These are phyloP conservation scores for Dillenia turbinata DNA, from an alignment of 164 flowering plant species.

Conservation along the genomic window DNA sequence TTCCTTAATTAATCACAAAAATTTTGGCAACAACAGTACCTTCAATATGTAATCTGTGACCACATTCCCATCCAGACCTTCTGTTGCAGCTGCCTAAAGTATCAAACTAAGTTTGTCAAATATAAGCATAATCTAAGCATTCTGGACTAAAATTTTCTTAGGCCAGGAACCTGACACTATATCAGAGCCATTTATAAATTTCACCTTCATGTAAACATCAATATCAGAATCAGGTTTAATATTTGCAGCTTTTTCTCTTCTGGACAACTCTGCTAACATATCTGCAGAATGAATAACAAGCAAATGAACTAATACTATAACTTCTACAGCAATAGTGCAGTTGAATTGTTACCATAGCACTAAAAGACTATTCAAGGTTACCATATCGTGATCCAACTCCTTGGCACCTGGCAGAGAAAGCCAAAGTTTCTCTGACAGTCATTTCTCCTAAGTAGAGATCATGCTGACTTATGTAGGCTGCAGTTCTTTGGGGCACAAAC, in stretches of 20 bases:
- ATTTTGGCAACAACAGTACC: conserved; percentile 13
- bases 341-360: background rate
- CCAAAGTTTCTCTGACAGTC: conserved; percentile 56
- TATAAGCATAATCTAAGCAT: background rate
- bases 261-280: conserved; percentile 58
- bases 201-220: conserved; percentile 76
- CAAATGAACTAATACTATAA: background rate
- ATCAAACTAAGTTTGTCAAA: background rate
- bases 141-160: background rate
- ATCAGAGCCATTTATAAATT: background rate
- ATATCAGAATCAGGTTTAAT: conserved; percentile 68
- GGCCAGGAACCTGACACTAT: background rate
- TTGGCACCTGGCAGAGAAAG: conserved; percentile 63
- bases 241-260: conserved; percentile 63
- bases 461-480: conserved; percentile 62
- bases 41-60: conserved; percentile 40
- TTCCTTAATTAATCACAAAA: too few species aligned
- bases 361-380: conserved; percentile 10
- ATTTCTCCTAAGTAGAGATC: conserved; percentile 60
- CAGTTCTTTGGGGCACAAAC: conserved; percentile 63
- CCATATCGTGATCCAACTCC: conserved; percentile 58
- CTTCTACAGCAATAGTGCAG: background rate
- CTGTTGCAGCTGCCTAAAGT: conserved; percentile 32
- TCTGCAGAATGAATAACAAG: conserved; percentile 29
- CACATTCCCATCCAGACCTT: conserved; percentile 40